Conservation (phyloP, 202 grass and related monocot genomes). For the Saccharum hybrid region DNA sequence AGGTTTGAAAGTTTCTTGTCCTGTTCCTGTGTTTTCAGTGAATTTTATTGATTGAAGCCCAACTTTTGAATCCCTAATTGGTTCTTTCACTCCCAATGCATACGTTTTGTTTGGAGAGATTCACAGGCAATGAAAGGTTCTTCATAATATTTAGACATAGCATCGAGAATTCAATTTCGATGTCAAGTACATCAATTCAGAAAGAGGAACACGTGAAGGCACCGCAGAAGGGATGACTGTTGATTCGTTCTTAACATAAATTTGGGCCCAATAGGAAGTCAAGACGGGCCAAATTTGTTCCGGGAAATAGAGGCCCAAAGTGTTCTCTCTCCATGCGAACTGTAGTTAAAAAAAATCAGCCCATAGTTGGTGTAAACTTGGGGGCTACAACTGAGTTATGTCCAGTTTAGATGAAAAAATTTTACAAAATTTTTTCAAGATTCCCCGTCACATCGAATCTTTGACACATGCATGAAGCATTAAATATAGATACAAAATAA, state of each 20-base stretch:
- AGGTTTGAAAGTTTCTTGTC: not conserved
- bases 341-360: not conserved
- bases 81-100: not conserved
- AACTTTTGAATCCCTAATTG: not conserved
- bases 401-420: no score
- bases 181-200: no score
- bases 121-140: no score
- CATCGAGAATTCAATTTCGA: no score
- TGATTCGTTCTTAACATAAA: not conserved
- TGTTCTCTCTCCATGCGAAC: not conserved
- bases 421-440: not conserved
- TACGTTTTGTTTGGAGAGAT: not conserved
- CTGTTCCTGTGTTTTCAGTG: not conserved
- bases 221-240: no score
- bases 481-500: no score
- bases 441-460: not conserved
- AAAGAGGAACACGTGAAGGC: no score
- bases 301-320: not conserved
- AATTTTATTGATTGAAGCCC: not conserved
- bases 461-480: no score
- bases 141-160: no score
- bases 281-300: not conserved
- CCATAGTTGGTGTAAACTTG: not conserved
- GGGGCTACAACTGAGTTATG: not conserved
- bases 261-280: not conserved